Evolutionary conservation across 441 rosid genomes (phyloP).

Genomic region (Gossypium schwendimanii): DNA sequence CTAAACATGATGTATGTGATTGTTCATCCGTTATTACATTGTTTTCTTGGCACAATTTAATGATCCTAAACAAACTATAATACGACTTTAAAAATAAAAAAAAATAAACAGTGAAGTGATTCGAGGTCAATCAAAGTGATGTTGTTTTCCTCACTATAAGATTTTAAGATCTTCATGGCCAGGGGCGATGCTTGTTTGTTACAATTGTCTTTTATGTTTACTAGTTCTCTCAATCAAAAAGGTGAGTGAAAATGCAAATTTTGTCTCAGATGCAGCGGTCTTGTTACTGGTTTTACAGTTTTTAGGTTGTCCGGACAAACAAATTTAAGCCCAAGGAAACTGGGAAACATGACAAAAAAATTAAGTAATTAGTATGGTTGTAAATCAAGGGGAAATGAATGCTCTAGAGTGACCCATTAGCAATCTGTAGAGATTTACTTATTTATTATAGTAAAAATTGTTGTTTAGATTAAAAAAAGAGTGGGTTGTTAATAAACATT

Average conservation of each 20-base stretch:
- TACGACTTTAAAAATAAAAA: neutral
- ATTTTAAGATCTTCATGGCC: neutral
- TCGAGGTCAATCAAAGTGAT: neutral
- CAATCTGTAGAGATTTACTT: neutral
- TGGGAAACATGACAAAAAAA: constrained; percentile 1
- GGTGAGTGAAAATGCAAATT: neutral
- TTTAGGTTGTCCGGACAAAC: neutral
- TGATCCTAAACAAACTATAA: neutral
- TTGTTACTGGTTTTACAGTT: neutral
- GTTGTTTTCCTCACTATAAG: neutral
- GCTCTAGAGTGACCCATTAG: neutral
- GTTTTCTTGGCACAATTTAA: neutral
- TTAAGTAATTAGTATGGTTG: neutral
- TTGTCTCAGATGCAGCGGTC: neutral
- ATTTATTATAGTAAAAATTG: neutral
- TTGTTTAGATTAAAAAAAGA: neutral
- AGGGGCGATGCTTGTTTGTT: neutral
- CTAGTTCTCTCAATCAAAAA: neutral
- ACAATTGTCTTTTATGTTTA: neutral
- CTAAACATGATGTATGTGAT: neutral
- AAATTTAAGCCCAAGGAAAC: neutral
- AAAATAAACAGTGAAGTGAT: neutral
- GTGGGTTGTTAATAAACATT: neutral
- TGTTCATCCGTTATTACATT: neutral
- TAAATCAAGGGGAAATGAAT: neutral